Conservation (phyloP, 176 grass and related monocot species). For the Microstegium vimineum region DNA sequence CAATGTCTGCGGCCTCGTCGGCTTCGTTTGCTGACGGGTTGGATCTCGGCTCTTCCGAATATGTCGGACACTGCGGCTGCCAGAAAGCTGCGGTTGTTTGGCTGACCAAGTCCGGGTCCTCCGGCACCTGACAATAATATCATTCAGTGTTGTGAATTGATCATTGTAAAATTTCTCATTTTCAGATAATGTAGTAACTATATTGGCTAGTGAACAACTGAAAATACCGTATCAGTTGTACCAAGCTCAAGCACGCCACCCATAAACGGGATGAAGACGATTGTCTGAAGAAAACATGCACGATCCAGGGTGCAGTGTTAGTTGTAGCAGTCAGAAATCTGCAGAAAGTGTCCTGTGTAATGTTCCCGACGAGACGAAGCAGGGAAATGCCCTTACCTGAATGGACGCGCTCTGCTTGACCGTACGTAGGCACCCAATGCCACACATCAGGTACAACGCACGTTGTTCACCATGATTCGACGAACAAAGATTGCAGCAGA, state of each 20-base stretch:
- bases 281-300: conserved; percentile 50
- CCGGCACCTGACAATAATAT: conserved; percentile 46
- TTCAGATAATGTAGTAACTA: too few species aligned
- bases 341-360: not conserved
- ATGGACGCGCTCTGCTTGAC: conserved; percentile 57
- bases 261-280: conserved; percentile 65
- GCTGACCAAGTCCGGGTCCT: conserved; percentile 42
- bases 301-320: not conserved
- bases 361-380: not conserved
- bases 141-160: not conserved
- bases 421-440: not conserved
- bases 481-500: not conserved
- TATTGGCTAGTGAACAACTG: not conserved
- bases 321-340: not conserved
- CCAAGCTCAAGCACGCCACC: conserved; percentile 74
- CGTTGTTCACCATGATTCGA: not conserved
- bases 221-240: conserved; percentile 46
- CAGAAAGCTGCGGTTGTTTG: conserved; percentile 44
- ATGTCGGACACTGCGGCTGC: conserved; percentile 31
- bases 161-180: too few species aligned
- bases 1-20: too few species aligned
- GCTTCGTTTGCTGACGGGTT: conserved; percentile 35
- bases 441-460: too few species aligned
- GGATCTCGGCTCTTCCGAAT: conserved; percentile 33
- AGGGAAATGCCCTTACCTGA: conserved; percentile 27